These are phyloP conservation scores for Rhynchospora breviuscula DNA, from an alignment of 176 grass and related monocot species.

Conservation along the genomic window DNA sequence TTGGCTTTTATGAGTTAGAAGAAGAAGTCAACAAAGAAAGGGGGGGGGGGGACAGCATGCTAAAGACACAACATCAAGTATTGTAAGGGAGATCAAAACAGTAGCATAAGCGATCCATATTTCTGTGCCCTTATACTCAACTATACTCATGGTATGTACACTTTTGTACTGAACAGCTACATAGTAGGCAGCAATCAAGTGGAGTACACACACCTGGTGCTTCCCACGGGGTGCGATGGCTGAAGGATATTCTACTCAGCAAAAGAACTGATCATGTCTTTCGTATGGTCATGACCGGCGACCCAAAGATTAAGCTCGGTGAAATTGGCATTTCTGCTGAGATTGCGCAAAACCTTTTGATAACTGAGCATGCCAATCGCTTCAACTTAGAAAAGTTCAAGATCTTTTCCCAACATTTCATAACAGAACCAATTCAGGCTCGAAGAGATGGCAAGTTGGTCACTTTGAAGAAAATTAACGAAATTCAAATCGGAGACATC, in stretches of 20 bases:
- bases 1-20: background rate
- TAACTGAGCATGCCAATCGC: constrained; percentile 55
- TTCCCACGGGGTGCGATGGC: constrained; percentile 67
- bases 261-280: constrained; percentile 82
- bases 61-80: background rate
- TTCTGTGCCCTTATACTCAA: background rate
- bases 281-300: constrained; percentile 74
- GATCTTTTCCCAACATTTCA: constrained; percentile 51
- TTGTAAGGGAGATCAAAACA: background rate
- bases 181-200: constrained; percentile 64
- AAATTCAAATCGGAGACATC: constrained; percentile 73
- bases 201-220: constrained; percentile 38
- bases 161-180: constrained; percentile 41
- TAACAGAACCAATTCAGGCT: constrained; percentile 34
- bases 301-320: constrained; percentile 66
- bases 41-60: background rate
- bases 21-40: background rate
- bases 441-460: constrained; percentile 44
- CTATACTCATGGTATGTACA: background rate
- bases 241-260: constrained; percentile 80
- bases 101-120: background rate
- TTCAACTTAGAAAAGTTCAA: constrained; percentile 62
- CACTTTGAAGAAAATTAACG: constrained; percentile 45
- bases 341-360: constrained; percentile 49
- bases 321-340: constrained; percentile 70